Percentiles rank a stretch among this genome's conserved stretches.
Evolutionary conservation across 768 basidiomycete species (phyloP).

Genomic region (Porphyrellus cyaneotinctus): DNA sequence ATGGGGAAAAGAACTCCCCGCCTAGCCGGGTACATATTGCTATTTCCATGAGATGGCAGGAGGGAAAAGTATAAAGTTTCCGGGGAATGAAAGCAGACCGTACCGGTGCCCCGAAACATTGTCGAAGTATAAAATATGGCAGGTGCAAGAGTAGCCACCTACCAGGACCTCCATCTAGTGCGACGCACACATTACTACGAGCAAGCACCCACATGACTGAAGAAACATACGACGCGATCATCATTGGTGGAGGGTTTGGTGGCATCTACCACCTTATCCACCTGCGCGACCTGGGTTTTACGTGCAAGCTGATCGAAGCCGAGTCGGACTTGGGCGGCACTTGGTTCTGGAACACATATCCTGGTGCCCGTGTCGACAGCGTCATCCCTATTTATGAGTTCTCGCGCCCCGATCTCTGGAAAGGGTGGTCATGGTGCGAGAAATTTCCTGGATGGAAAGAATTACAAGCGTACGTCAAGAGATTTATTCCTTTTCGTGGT

Average conservation of each 20-base stretch:
- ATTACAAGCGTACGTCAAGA: constrained; percentile 2
- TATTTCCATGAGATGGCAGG: too few species aligned
- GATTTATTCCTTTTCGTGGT: not conserved
- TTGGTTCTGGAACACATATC: constrained; percentile 17
- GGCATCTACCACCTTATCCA: constrained; percentile 9
- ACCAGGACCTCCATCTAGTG: too few species aligned
- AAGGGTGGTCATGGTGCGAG: constrained; percentile 9
- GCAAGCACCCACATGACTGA: not conserved
- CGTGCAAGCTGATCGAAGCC: constrained; percentile 11
- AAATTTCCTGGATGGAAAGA: constrained; percentile 14
- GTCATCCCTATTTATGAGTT: constrained; percentile 11
- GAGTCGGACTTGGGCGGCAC: constrained; percentile 12
- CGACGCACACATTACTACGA: too few species aligned
- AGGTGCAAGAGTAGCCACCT: too few species aligned
- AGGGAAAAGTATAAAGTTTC: too few species aligned
- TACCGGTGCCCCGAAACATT: too few species aligned
- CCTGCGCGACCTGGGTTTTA: constrained; percentile 4
- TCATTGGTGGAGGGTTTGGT: constrained; percentile 7
- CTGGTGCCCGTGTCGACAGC: constrained; percentile 12
- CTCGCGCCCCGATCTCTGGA: constrained; percentile 11
- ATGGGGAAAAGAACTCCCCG: too few species aligned
- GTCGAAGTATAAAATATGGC: too few species aligned
- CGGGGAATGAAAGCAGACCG: too few species aligned
- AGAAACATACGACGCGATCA: constrained; percentile 9
- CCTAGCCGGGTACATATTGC: too few species aligned